Conservation (phyloP, 192 early-diverging fungal species). For the Backusella westeae region DNA sequence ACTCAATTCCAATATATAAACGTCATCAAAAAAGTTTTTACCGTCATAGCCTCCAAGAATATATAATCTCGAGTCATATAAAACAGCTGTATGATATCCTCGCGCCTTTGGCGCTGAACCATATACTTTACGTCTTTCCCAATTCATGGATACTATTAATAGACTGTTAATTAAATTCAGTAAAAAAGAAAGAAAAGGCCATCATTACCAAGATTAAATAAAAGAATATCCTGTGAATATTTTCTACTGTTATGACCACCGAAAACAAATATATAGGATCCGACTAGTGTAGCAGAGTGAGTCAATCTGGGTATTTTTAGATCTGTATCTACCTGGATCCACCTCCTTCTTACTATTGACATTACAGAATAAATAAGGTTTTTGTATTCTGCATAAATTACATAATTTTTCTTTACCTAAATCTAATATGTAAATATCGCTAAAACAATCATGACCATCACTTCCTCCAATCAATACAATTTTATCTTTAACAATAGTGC, state of each 20-base stretch:
- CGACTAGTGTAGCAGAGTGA: slow-evolving; percentile 84
- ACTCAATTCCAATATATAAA: slow-evolving; percentile 79
- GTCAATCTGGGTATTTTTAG: slow-evolving; percentile 69
- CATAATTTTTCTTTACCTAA: slow-evolving; percentile 38
- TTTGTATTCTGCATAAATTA: not conserved
- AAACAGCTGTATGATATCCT: slow-evolving; percentile 82
- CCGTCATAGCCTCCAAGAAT: slow-evolving; percentile 89
- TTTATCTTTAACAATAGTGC: slow-evolving; percentile 74
- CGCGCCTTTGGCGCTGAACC: slow-evolving; percentile 63
- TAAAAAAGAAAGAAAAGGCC: not conserved
- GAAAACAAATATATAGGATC: slow-evolving; percentile 87
- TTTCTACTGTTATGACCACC: slow-evolving; percentile 83
- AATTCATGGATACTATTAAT: slow-evolving; percentile 69
- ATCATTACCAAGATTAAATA: slow-evolving; percentile 72
- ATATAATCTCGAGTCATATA: slow-evolving; percentile 79
- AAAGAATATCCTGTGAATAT: slow-evolving; percentile 79
- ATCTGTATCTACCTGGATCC: slow-evolving; percentile 67
- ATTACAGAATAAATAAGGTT: not conserved
- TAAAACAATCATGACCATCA: slow-evolving; percentile 81
- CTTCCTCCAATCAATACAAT: slow-evolving; percentile 86
- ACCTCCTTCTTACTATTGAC: slow-evolving; percentile 42
- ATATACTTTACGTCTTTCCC: slow-evolving; percentile 76
- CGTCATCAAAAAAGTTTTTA: slow-evolving; percentile 77
- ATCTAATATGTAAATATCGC: slow-evolving; percentile 64
- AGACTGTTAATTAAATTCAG: not conserved